Evolutionary conservation across 306 rosid genomes (phyloP).

Genomic region (Rubus parviflorus): DNA sequence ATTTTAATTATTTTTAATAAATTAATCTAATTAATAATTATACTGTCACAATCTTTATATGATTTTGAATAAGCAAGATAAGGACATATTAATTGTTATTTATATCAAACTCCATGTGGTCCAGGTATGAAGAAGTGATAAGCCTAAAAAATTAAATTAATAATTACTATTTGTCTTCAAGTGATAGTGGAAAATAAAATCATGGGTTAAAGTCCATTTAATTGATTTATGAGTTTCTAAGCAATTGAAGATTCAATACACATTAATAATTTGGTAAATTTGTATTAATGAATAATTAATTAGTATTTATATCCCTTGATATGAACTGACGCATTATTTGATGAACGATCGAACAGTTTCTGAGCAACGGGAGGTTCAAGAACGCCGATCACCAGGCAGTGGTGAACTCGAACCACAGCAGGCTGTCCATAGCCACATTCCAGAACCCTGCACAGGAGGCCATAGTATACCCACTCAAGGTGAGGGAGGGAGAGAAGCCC

Average conservation of each 20-base stretch:
- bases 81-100: neutral
- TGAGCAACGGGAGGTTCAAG: conserved; percentile 92
- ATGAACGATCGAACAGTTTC: conserved; percentile 38
- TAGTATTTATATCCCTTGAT: too few relatives aligned
- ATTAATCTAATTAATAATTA: neutral
- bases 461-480: conserved; percentile 59
- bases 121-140: neutral
- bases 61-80: neutral
- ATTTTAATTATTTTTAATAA: neutral
- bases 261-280: too few relatives aligned
- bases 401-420: conserved; percentile 72
- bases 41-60: neutral
- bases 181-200: too few relatives aligned
- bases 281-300: too few relatives aligned
- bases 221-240: neutral
- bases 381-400: conserved; percentile 94
- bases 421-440: conserved; percentile 89
- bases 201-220: neutral
- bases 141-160: too few relatives aligned
- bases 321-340: neutral
- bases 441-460: conserved; percentile 81
- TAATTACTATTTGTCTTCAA: too few relatives aligned
- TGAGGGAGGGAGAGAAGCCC: conserved; percentile 62
- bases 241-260: too few relatives aligned
- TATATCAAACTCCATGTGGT: neutral